A percentile compares a stretch with the other conserved stretches of the same genome.
These are phyloP conservation scores for Perilla frutescens DNA, from an alignment of 257 asterid genomes.

Conservation along the genomic window DNA sequence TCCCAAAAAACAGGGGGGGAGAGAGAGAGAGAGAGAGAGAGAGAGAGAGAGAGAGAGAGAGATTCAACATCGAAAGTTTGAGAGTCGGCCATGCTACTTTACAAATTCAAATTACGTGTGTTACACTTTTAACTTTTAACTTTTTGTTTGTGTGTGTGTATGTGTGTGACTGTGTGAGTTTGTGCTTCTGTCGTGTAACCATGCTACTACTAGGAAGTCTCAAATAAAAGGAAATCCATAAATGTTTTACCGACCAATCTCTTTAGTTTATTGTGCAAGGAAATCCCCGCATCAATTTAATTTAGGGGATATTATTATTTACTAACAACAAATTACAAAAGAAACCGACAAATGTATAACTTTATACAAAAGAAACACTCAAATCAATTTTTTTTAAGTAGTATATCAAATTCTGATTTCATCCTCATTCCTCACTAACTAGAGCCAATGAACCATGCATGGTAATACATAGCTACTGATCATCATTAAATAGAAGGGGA, in stretches of 20 bases:
- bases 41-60: not conserved
- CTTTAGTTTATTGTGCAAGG: too few relatives aligned
- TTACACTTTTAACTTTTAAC: not conserved
- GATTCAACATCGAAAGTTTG: not conserved
- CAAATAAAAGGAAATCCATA: constrained; percentile 31
- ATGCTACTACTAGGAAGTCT: constrained; percentile 21
- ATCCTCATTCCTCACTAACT: too few relatives aligned
- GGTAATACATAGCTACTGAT: not conserved
- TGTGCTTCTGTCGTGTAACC: too few relatives aligned
- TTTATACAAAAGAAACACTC: too few relatives aligned
- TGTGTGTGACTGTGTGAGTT: too few relatives aligned
- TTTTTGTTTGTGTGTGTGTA: constrained; percentile 22
- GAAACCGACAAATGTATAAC: too few relatives aligned
- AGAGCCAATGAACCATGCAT: too few relatives aligned
- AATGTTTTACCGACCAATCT: too few relatives aligned
- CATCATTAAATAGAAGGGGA: too few relatives aligned
- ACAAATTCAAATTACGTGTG: constrained; percentile 6
- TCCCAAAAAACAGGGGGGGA: not conserved
- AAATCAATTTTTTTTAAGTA: too few relatives aligned
- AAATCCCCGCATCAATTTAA: not conserved
- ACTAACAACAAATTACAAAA: not conserved
- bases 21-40: not conserved
- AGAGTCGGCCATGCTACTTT: constrained; percentile 14
- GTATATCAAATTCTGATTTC: too few relatives aligned
- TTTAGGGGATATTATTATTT: not conserved